A percentile compares a stretch with the other conserved stretches of the same genome.
These are phyloP conservation scores for Epichloe aotearoae DNA, from an alignment of 2,329 filamentous ascomycete species.

Conservation along the genomic window DNA sequence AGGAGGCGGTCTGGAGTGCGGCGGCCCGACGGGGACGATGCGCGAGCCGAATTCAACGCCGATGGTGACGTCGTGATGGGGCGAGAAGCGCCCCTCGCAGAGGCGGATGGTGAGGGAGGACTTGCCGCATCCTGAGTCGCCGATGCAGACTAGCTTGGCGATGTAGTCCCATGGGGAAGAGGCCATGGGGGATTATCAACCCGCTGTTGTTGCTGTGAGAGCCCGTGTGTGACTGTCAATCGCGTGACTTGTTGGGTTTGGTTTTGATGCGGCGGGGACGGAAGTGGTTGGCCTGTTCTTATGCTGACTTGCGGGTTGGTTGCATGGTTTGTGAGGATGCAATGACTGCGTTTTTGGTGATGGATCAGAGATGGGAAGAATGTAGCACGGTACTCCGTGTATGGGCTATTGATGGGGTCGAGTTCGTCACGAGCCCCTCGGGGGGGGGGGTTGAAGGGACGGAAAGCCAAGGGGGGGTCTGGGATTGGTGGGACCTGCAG, in stretches of 20 bases:
- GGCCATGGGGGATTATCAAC: conserved; percentile 30
- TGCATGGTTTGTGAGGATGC: not conserved
- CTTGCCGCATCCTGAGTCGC: conserved; percentile 93
- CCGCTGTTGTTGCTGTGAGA: not conserved
- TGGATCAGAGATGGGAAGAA: not conserved
- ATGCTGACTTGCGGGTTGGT: not conserved
- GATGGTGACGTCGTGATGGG: conserved; percentile 93
- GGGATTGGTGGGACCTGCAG: conserved; percentile 2
- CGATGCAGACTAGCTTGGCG: conserved; percentile 95
- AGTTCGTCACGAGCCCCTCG: not conserved
- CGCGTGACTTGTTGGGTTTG: not conserved
- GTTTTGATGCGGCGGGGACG: not conserved
- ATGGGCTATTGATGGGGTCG: not conserved
- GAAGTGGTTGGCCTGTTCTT: not conserved
- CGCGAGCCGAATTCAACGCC: conserved; percentile 92
- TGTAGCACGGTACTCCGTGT: not conserved
- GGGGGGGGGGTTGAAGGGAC: not conserved
- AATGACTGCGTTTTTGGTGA: not conserved
- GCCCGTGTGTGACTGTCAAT: not conserved
- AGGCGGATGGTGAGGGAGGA: conserved; percentile 90
- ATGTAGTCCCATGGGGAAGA: conserved; percentile 90
- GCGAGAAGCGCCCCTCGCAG: conserved; percentile 89
- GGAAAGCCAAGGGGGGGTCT: not conserved
- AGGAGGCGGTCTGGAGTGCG: conserved; percentile 41
- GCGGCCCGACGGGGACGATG: conserved; percentile 81